Conservation (phyloP, 129 eudicot species). For the Ambrosia trifida region DNA sequence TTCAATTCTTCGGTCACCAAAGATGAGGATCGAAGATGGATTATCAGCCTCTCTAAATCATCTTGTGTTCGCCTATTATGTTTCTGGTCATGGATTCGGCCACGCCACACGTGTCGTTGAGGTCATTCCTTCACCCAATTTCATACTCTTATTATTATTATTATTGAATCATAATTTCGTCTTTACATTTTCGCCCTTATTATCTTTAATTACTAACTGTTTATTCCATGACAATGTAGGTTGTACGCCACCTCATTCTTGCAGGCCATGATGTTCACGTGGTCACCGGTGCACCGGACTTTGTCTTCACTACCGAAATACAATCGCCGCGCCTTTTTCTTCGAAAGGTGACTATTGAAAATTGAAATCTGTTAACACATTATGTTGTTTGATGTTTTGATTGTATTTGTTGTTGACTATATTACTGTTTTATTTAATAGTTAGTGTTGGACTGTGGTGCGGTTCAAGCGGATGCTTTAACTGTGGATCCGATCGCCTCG, state of each 20-base stretch:
- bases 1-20: too few species aligned
- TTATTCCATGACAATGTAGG: slow-evolving; percentile 38
- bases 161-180: too few species aligned
- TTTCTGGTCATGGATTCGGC: slow-evolving; percentile 89
- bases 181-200: too few species aligned
- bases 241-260: slow-evolving; percentile 88
- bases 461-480: slow-evolving; percentile 98
- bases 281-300: slow-evolving; percentile 97
- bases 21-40: slow-evolving; percentile 48
- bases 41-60: slow-evolving; percentile 41
- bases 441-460: slow-evolving; percentile 96
- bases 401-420: slow-evolving; percentile 1
- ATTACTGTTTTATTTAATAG: slow-evolving; percentile 34
- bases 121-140: slow-evolving; percentile 34
- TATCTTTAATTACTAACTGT: neutral
- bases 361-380: neutral
- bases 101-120: slow-evolving; percentile 95
- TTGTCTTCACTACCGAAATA: slow-evolving; percentile 80
- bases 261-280: slow-evolving; percentile 98
- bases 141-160: neutral
- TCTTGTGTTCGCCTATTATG: slow-evolving; percentile 77
- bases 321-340: slow-evolving; percentile 89
- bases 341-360: slow-evolving; percentile 61
- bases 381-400: slow-evolving; percentile 1
- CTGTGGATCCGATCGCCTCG: slow-evolving; percentile 97